Base-by-base conservation (phyloP, 441 rosid species). In the Daphne laureola region DNA sequence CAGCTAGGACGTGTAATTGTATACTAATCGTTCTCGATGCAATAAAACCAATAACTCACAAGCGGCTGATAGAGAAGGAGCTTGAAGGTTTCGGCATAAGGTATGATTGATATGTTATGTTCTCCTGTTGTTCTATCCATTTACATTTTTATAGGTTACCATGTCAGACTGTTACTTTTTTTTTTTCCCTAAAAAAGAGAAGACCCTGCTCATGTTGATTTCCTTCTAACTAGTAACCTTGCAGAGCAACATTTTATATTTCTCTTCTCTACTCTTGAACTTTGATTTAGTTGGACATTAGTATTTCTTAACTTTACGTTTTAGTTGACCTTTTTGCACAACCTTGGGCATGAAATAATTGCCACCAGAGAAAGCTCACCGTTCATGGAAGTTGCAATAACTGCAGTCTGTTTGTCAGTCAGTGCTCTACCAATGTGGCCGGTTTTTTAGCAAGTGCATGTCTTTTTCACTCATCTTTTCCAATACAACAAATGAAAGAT, bases 1-100 rank as follows among this genome's bases (percentile, higher is more conserved):
- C 97, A 56, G 90, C 98, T n/a, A 84, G 98, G 67, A 92, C 98
- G 15, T 84, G 97, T 67, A 92, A 89, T 57, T 89, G 97, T 70
- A 84, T 92, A 63, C 57, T 92, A 53, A 92, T 92, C 27, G 98
- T 92, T 67, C 97, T 92, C 50, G 98, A 92, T 60, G 98, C 97
- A 12, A 92, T 92, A 60, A 92, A 92, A 77, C 98, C 96, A 18
- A 89, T 92, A 59, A 92, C 98, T 75, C 98, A 92, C 78, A 92
- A 92, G 70, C 97, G 97, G 54, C 77, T 92, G 64, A 89, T 92
- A 58, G 97, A 92, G 72, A 92, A 92, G 67, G 98, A 92, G 74
- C 97, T 92, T 4, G 97, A 92, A 78, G 97, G 98, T 55, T 92
- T 92, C 70, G 97, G 98, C 66, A 92, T 92, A 71, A 82, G 98